Base-by-base conservation (phyloP, 768 basidiomycete species). In the Galerina marginata region DNA sequence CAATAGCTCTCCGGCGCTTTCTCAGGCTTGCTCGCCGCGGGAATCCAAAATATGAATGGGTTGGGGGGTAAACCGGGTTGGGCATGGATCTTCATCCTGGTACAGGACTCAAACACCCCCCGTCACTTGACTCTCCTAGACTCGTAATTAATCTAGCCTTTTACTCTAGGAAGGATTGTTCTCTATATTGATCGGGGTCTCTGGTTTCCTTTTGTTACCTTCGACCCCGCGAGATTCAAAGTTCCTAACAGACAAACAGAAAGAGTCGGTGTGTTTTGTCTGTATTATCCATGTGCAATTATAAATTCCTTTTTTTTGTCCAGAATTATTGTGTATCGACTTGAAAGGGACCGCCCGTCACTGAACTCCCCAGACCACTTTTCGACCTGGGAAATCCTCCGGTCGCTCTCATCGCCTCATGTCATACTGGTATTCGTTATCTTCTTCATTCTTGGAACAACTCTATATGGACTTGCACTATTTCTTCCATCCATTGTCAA, bases 1-100 rank as follows among this genome's bases (percentile, higher is more conserved):
- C n/a, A n/a, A n/a, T 54, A 76, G 75, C 74, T 86, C 4, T 81
- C 87, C 0, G 84, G 86, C 1, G 82, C 85, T 0, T 87, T 88
- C 65, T 87, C 86, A 5, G 89, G 89, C 44, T 72, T 90, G 6
- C 77, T 91, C 1, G 87, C 88, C 1, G 76, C 84, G 36, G 86
- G 78, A 1, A 87, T 91, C 51, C 67, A 78, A n/a, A 71, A 84
- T 12, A 84, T 91, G 78, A 70, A 86, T 46, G 84, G 83, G 11
- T 71, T 79, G 20, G 72, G 72, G 2, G 82, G 84, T 5, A 79
- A 73, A 54, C 75, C 81, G 2, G 88, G 84, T 0, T 90, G 88
- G 88, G 76, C 82, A 14, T 88, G 84, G 86, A 82, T 86, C 58
- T 85, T 86, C 64, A 85, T 85, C 40, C 45, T 85, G 15, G 82